phyloP scores from a whole-genome alignment of 1,139 yeast genomes.

The Lodderomyces oxycetoniae region DNA sequence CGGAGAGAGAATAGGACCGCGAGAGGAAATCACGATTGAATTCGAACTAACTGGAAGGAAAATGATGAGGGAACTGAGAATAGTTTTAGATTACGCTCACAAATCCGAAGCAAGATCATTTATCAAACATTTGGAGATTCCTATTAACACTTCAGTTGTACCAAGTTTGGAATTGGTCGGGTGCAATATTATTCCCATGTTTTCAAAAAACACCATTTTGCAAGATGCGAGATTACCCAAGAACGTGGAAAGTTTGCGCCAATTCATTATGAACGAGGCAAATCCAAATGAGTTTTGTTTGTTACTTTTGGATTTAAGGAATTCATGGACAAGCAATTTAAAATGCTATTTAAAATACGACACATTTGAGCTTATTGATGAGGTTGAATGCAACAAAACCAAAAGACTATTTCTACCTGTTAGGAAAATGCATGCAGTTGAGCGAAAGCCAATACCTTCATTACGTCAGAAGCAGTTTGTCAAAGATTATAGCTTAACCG shows the following conservation, averaged over 20 bases:
- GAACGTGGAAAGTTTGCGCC: neutral
- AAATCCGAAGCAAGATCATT: constrained; percentile 32
- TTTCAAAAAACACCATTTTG: constrained; percentile 15
- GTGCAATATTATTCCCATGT: constrained; percentile 62
- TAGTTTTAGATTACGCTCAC: constrained; percentile 66
- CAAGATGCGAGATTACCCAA: neutral
- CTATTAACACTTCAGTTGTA: constrained; percentile 62
- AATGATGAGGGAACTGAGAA: constrained; percentile 62
- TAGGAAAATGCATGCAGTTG: constrained; percentile 46
- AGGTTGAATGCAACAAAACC: constrained; percentile 47
- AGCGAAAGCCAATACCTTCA: constrained; percentile 63
- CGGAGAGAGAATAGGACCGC: constrained; percentile 29
- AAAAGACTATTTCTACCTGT: constrained; percentile 67
- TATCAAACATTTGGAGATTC: constrained; percentile 55
- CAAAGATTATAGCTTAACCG: constrained; percentile 53
- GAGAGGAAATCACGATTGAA: constrained; percentile 37
- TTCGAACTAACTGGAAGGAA: constrained; percentile 68
- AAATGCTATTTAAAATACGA: constrained; percentile 18
- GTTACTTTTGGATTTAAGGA: constrained; percentile 63
- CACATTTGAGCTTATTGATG: constrained; percentile 22
- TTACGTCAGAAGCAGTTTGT: constrained; percentile 69
- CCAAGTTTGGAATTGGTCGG: constrained; percentile 72
- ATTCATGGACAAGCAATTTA: constrained; percentile 57
- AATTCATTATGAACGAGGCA: neutral
- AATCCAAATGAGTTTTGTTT: constrained; percentile 43